Base-by-base conservation (phyloP, 257 asterid species). In the Lycium ferocissimum region DNA sequence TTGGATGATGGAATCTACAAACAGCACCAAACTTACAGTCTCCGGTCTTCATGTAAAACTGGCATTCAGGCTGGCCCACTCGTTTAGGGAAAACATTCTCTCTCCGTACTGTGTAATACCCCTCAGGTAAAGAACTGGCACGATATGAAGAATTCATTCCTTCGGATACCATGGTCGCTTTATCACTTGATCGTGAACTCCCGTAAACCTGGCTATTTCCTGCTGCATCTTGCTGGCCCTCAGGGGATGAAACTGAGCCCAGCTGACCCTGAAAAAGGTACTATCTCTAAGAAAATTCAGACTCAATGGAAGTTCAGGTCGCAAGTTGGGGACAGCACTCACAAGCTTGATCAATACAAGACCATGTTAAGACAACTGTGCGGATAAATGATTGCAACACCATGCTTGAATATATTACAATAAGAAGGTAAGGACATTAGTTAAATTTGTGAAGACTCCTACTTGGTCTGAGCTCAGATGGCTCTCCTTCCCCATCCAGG, bases 31-130 rank as follows among this genome's bases (percentile, higher is more conserved):
- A 96, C 87, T 96, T 96, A 90, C 99, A 96, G 85, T 95, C 99
- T 79, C 99, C 99, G n/a, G 99, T 96, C 91, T 94, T 96, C 95
- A 96, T 87, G 92, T 96, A 96, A 89, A 94, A 95, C 88, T 92
- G 98, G 91, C 99, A 96, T 88, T 96, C 99, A 1, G 97, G 97
- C 88, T 94, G 96, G 63, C 97, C 98, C 18, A 94, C 98, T 89
- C 99, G 94, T 90, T 95, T 98, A 38, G 99, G 99, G 89, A 95
- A 96, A 78, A 92, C 92, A 80, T 89, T 91, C 82, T 94, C 98
- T 87, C 94, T 86, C 88, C 94, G 97, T 79, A 90, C 80, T 87
- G 96, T 91, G 86, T 94, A 93, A 86, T 91, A 93, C 33, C 92
- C 98, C 92, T 91, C 65, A 83, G 94, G 94, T 72, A 90, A 84